Evolutionary conservation across 2,329 filamentous ascomycete genomes (phyloP).

Genomic region (Fusarium sp.): DNA sequence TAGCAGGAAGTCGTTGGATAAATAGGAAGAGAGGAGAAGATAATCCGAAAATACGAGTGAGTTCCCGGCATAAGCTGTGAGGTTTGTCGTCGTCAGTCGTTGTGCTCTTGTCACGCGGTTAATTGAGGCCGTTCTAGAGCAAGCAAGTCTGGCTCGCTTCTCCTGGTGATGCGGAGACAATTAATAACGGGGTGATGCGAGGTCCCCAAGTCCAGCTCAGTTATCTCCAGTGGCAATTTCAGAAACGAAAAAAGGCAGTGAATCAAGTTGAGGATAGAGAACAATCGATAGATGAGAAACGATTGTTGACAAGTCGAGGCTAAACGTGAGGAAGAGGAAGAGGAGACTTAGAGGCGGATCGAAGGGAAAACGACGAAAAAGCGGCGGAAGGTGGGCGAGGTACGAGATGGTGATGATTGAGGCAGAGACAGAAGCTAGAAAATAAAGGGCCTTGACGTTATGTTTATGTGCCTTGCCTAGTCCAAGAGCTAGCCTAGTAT

Average conservation of each 20-base stretch:
- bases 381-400: conserved; percentile 20
- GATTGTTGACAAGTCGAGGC: neutral
- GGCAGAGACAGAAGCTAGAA: conserved; percentile 11
- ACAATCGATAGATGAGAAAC: neutral
- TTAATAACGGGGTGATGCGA: conserved; percentile 2
- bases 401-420: conserved; percentile 16
- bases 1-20: neutral
- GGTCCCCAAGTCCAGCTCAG: neutral
- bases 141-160: conserved; percentile 27
- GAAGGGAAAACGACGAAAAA: conserved; percentile 11
- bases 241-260: neutral
- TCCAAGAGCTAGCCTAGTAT: conserved; percentile 11
- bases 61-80: neutral
- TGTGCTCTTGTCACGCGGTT: conserved; percentile 27
- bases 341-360: neutral
- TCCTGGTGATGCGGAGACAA: conserved; percentile 25
- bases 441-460: conserved; percentile 19
- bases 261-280: neutral
- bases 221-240: neutral
- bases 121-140: conserved; percentile 31
- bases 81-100: conserved; percentile 10
- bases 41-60: neutral
- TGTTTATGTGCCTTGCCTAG: conserved; percentile 32
- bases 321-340: neutral
- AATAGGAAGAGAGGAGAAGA: neutral